These are phyloP conservation scores for Naganishia randhawae DNA, from an alignment of 768 basidiomycete genomes.

Conservation along the genomic window DNA sequence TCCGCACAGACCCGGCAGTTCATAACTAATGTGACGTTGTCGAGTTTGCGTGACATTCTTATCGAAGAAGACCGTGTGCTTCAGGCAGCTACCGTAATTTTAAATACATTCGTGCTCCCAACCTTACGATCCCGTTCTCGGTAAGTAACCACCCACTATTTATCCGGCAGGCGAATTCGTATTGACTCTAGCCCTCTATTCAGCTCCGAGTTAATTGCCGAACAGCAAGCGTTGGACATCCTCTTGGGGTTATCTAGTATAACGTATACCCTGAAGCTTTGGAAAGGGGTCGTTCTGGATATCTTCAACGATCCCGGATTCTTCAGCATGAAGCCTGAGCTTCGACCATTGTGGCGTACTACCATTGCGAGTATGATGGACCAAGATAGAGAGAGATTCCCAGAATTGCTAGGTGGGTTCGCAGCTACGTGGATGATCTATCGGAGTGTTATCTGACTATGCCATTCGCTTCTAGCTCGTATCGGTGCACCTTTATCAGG, in stretches of 20 bases:
- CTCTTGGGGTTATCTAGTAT: slow-evolving; percentile 56
- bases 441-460: background rate
- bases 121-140: slow-evolving; percentile 7
- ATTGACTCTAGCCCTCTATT: background rate
- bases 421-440: too few relatives aligned
- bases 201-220: background rate
- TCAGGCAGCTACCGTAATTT: background rate
- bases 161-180: too few relatives aligned
- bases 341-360: slow-evolving; percentile 65
- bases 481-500: slow-evolving; percentile 81
- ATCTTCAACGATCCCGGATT: slow-evolving; percentile 71
- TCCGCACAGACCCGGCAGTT: slow-evolving; percentile 12
- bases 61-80: slow-evolving; percentile 24
- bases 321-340: slow-evolving; percentile 58
- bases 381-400: slow-evolving; percentile 76
- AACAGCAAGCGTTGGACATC: background rate
- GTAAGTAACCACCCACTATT: background rate
- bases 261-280: slow-evolving; percentile 72
- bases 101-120: slow-evolving; percentile 4
- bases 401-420: slow-evolving; percentile 72
- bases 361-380: slow-evolving; percentile 77
- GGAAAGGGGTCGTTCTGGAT: slow-evolving; percentile 75
- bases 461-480: slow-evolving; percentile 34
- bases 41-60: slow-evolving; percentile 19
- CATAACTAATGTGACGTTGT: background rate